Evolutionary conservation across 1,139 yeast genomes (phyloP).

Genomic region (Yamadazyma buinensis): DNA sequence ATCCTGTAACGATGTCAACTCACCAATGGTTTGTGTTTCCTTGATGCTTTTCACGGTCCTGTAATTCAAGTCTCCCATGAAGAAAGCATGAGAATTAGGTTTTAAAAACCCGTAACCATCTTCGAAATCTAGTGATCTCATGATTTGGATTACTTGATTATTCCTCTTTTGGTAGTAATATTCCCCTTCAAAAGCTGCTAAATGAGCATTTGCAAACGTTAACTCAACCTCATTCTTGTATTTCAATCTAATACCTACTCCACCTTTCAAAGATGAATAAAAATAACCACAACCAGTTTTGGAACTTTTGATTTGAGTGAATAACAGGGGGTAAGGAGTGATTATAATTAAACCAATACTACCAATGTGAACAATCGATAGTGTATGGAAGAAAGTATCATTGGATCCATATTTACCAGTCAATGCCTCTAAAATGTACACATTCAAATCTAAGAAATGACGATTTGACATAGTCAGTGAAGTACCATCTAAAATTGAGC

Average conservation of each 20-base stretch:
- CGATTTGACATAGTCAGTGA: conserved; percentile 35
- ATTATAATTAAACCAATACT: conserved; percentile 62
- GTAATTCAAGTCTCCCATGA: conserved; percentile 84
- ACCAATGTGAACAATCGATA: conserved; percentile 53
- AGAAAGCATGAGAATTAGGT: conserved; percentile 57
- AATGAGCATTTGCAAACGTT: conserved; percentile 68
- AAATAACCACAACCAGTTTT: conserved; percentile 53
- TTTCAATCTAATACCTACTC: conserved; percentile 53
- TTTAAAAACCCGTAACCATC: conserved; percentile 58
- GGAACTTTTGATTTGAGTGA: conserved; percentile 25
- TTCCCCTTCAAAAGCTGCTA: conserved; percentile 74
- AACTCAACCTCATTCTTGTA: conserved; percentile 26
- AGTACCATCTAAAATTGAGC: conserved; percentile 62
- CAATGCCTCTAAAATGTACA: conserved; percentile 39
- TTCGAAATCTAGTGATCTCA: conserved; percentile 54
- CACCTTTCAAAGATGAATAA: conserved; percentile 71
- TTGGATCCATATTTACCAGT: conserved; percentile 24
- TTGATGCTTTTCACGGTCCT: conserved; percentile 43
- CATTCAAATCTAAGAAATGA: conserved; percentile 39
- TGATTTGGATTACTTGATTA: conserved; percentile 44
- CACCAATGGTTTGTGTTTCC: conserved; percentile 14
- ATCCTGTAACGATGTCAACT: conserved; percentile 23
- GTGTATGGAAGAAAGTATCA: conserved; percentile 36
- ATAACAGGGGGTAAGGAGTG: conserved; percentile 38
- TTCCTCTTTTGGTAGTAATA: conserved; percentile 47